These are phyloP conservation scores for Ustilago sp. DNA, from an alignment of 1,284 basidiomycete genomes.

Conservation along the genomic window DNA sequence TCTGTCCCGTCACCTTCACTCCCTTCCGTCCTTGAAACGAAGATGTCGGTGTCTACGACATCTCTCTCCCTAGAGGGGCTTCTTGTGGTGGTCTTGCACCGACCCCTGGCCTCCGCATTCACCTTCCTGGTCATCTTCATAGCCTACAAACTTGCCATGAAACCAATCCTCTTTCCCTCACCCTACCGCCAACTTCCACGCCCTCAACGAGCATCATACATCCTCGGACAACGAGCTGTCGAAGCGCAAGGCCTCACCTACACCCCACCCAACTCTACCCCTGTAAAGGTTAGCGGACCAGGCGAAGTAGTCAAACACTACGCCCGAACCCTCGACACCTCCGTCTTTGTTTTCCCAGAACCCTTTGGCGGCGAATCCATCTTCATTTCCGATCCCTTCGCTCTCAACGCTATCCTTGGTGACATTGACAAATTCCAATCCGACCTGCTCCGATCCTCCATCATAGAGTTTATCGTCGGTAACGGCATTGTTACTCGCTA, in stretches of 20 bases:
- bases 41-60: neutral
- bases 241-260: conserved; percentile 40
- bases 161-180: conserved; percentile 43
- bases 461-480: conserved; percentile 49
- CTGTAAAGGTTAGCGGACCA: neutral
- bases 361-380: conserved; percentile 43
- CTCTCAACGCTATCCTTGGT: conserved; percentile 34
- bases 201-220: conserved; percentile 25
- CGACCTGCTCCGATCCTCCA: conserved; percentile 30
- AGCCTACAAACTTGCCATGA: conserved; percentile 42
- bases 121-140: conserved; percentile 21
- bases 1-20: neutral
- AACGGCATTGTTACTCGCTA: conserved; percentile 44
- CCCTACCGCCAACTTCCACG: conserved; percentile 37
- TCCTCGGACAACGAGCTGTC: conserved; percentile 36
- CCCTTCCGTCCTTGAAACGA: neutral
- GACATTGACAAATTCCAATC: conserved; percentile 47
- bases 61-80: neutral
- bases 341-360: conserved; percentile 41
- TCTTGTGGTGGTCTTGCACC: neutral
- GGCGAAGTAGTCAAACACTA: conserved; percentile 24
- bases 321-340: conserved; percentile 14
- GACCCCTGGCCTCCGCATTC: conserved; percentile 12
- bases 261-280: conserved; percentile 3
- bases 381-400: conserved; percentile 31